A percentile compares a stretch with the other conserved stretches of the same genome.
These are phyloP conservation scores for Aspergillus niger DNA, from an alignment of 2,329 filamentous ascomycete genomes.

Conservation along the genomic window DNA sequence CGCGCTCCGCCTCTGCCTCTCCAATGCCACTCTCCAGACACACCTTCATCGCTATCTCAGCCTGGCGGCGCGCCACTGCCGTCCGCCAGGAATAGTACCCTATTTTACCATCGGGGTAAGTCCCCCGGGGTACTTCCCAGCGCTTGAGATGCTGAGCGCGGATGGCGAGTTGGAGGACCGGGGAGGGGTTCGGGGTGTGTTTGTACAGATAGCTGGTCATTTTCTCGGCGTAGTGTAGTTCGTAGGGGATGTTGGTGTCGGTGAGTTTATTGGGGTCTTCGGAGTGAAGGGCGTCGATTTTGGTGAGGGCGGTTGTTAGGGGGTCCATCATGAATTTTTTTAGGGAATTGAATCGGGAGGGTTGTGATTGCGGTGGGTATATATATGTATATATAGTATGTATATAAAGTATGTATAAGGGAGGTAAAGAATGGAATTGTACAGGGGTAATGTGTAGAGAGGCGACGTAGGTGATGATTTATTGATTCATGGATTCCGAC, in stretches of 20 bases:
- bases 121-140: constrained; percentile 77
- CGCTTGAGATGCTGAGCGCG: constrained; percentile 82
- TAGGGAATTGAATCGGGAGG: not conserved
- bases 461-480: not conserved
- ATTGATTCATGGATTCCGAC: too few species aligned
- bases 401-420: not conserved
- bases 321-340: constrained; percentile 29
- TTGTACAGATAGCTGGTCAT: constrained; percentile 73
- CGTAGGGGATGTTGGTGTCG: constrained; percentile 62
- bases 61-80: constrained; percentile 71
- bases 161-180: constrained; percentile 71
- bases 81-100: constrained; percentile 82
- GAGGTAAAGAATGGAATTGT: not conserved
- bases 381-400: not conserved
- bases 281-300: constrained; percentile 74
- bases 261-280: constrained; percentile 61
- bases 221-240: constrained; percentile 78
- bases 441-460: too few species aligned
- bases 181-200: constrained; percentile 63
- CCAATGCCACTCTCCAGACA: constrained; percentile 55
- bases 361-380: not conserved
- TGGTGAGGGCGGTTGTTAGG: constrained; percentile 55
- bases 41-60: constrained; percentile 59
- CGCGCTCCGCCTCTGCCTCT: constrained; percentile 58
- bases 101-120: constrained; percentile 71